Conservation (phyloP, 768 basidiomycete genomes). For the Tricholoma sp. region DNA sequence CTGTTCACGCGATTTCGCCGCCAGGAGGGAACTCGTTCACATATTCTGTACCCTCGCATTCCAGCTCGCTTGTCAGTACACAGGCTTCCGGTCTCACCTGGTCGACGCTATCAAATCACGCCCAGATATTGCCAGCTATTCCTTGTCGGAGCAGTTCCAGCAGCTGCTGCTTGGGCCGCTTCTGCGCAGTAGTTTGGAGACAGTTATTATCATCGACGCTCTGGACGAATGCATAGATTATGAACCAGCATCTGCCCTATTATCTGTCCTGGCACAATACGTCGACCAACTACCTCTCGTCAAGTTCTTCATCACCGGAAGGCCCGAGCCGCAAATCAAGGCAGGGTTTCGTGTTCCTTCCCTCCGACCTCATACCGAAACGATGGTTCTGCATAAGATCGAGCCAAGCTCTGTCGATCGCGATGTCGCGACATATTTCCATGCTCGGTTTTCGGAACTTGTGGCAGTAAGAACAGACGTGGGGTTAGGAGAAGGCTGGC, state of each 20-base stretch:
- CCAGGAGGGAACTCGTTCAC: conserved; percentile 6
- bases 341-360: neutral
- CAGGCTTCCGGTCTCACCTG: conserved; percentile 5
- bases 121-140: conserved; percentile 6
- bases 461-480: neutral
- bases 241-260: neutral
- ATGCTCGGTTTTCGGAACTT: neutral
- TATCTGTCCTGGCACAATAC: neutral
- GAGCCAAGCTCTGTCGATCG: neutral
- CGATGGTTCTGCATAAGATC: neutral
- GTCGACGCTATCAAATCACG: conserved; percentile 2
- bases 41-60: conserved; percentile 17
- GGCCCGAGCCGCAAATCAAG: neutral
- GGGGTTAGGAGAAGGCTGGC: neutral
- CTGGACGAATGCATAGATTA: conserved; percentile 17
- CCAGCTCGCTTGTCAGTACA: conserved; percentile 7
- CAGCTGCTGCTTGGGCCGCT: conserved; percentile 9
- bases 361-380: neutral
- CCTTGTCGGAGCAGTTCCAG: conserved; percentile 8
- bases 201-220: conserved; percentile 13
- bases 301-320: conserved; percentile 2
- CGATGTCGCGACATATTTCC: neutral
- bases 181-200: conserved; percentile 7
- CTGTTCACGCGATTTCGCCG: conserved; percentile 12
- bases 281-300: too few species aligned